Evolutionary conservation across 1,139 yeast species (phyloP), one percentile per base, ranked within the genome.

Genomic region (Candida sanyaensis): DNA sequence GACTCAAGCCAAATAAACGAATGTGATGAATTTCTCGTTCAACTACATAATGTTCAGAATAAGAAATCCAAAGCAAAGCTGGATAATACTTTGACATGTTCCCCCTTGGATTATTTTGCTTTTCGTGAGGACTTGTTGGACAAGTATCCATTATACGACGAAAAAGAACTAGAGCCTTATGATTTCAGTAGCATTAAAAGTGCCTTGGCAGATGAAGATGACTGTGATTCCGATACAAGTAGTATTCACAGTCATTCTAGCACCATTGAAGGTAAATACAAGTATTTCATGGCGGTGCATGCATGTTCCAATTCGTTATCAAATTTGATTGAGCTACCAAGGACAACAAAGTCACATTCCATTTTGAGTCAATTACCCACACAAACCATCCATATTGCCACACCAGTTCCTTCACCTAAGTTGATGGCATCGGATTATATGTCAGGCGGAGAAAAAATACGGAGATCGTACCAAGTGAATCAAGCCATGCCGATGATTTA

Each of bases 361-460:
- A 65, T 80, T 2, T 77, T 79, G 47, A 73, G 79, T 41, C 77
- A 81, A 40, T 65, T 85, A 17, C 88, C 89, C 0, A 74, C 81
- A 0, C 90, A 88, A 33, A 76, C 80, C 1, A 69, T 86, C 3
- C 96, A 91, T 63, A 77, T 91, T 13, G 92, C 96, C 0, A 90
- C 97, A 0, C 97, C 96, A 0, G 88, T 87, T 0, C 95, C 96
- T 1, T 87, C 96, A 0, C 96, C 96, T 0, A 86, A 88, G 0
- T 65, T 81, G 8, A 79, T 86, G 1, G 91, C 96, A 26, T 72
- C 78, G 4, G 80, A 75, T 41, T 75, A 67, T 48, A 71, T 77
- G 69, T 64, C 79, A 4, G 83, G 82, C 1, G 88, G 88, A 10
- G 86, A 81, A 49, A 88, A 85, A 57, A 76, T 78, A 30, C 78